Percentiles rank a stretch among this genome's conserved stretches.
These are phyloP conservation scores for Phialophora verrucosa DNA, from an alignment of 2,329 filamentous ascomycete genomes.

Conservation along the genomic window DNA sequence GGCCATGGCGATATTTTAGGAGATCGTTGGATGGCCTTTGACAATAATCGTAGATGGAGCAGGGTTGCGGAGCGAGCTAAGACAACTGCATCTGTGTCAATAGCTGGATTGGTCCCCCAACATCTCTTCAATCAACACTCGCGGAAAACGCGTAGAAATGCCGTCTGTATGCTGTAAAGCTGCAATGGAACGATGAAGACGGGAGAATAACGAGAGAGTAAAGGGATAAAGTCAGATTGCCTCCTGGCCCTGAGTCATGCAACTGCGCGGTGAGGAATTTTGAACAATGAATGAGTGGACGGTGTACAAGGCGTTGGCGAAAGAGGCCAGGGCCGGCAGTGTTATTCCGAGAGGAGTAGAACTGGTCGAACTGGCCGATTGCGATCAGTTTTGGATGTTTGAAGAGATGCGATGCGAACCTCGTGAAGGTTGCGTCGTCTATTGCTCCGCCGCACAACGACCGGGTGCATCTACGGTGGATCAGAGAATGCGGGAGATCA, in stretches of 20 bases:
- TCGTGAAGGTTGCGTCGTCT: not conserved
- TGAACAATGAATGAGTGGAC: not conserved
- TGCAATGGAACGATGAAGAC: not conserved
- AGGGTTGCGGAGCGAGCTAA: constrained; percentile 3
- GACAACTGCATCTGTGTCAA: constrained; percentile 7
- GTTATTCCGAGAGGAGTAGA: not conserved
- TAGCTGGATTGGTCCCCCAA: constrained; percentile 1
- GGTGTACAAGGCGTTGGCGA: not conserved
- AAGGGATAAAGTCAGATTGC: not conserved
- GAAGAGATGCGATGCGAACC: not conserved
- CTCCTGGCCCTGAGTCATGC: not conserved
- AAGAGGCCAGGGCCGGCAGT: not conserved
- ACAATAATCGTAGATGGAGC: not conserved
- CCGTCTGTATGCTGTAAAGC: not conserved
- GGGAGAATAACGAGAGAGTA: not conserved
- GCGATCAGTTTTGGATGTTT: not conserved
- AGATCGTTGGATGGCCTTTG: not conserved
- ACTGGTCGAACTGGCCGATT: not conserved
- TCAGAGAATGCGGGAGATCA: too few relatives aligned
- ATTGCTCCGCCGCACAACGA: not conserved
- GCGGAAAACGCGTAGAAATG: not conserved
- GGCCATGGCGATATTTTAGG: constrained; percentile 25
- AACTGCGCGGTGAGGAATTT: not conserved
- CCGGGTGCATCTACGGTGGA: not conserved
- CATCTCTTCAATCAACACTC: not conserved